phyloP scores from a whole-genome alignment of 805 yeast species.

The Saccharomyces eubayanus region DNA sequence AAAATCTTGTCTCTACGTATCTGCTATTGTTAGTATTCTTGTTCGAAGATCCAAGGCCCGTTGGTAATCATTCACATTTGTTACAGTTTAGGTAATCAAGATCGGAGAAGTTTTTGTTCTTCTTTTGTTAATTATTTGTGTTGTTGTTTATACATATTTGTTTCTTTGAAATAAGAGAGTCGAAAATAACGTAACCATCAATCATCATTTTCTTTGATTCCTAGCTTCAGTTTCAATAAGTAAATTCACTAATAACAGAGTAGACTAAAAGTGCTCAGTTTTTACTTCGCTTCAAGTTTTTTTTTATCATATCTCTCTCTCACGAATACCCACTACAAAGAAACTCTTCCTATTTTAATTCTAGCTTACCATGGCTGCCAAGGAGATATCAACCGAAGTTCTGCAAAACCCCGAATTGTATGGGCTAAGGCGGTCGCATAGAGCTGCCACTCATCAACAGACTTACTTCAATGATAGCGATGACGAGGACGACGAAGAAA shows the following conservation, averaged over 20 bases:
- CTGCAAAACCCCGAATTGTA: conserved; percentile 71
- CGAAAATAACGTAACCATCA: neutral
- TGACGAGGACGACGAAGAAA: conserved; percentile 29
- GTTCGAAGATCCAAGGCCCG: neutral
- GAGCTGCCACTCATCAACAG: conserved; percentile 39
- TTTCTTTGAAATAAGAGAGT: neutral
- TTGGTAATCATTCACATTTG: neutral
- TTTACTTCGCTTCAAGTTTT: conserved; percentile 6
- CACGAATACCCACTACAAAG: neutral
- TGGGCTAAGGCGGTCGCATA: conserved; percentile 68
- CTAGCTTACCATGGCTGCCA: conserved; percentile 5
- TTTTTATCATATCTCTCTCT: neutral
- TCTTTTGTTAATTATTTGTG: neutral
- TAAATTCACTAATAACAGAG: neutral
- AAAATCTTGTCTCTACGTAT: neutral
- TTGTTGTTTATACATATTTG: neutral
- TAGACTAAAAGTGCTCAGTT: neutral
- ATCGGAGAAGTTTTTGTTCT: neutral
- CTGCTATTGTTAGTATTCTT: neutral
- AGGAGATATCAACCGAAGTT: conserved; percentile 44
- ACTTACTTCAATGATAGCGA: conserved; percentile 18
- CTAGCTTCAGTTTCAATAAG: neutral
- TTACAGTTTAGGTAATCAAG: neutral
- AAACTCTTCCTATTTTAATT: neutral
- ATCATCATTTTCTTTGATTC: neutral